A percentile compares a stretch with the other conserved stretches of the same genome.
phyloP scores from a whole-genome alignment of 139 green algal species.

The Pseudopediastrum boryanum region DNA sequence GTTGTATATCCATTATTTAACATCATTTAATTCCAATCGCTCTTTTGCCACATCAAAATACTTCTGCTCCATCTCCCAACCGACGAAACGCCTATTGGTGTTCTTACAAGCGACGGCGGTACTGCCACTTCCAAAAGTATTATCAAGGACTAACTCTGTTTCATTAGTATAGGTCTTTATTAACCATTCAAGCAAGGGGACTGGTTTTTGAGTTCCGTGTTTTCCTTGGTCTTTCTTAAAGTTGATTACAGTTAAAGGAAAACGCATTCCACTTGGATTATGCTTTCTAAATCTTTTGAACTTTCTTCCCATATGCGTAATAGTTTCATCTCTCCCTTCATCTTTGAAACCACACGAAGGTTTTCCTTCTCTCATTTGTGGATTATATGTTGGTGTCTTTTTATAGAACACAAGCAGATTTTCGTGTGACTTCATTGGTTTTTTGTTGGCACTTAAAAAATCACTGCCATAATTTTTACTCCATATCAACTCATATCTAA shows the following conservation, averaged over 20 bases:
- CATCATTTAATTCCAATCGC: too few relatives aligned
- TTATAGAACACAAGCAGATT: conserved; percentile 11
- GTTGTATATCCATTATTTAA: too few relatives aligned
- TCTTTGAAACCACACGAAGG: background rate
- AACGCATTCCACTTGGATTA: background rate
- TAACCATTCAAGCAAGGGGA: conserved; percentile 1
- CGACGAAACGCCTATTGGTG: background rate
- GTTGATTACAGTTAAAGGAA: conserved; percentile 2
- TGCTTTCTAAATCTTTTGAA: background rate
- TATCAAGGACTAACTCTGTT: background rate
- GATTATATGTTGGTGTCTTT: conserved; percentile 2
- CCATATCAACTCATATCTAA: conserved; percentile 15
- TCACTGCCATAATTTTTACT: conserved; percentile 1
- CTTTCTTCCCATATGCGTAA: background rate
- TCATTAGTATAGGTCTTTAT: conserved; percentile 22
- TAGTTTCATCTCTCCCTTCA: background rate
- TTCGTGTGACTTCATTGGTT: conserved; percentile 4
- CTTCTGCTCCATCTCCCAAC: conserved; percentile 5
- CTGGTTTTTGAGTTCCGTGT: conserved; percentile 15
- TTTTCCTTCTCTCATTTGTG: background rate
- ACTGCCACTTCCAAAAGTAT: conserved; percentile 6
- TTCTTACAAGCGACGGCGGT: conserved; percentile 7
- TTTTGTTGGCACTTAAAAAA: background rate
- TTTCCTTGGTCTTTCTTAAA: background rate
- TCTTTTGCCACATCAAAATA: background rate